These are phyloP conservation scores for Aspergillus heteromorphus DNA, from an alignment of 495 filamentous ascomycete genomes.

Conservation along the genomic window DNA sequence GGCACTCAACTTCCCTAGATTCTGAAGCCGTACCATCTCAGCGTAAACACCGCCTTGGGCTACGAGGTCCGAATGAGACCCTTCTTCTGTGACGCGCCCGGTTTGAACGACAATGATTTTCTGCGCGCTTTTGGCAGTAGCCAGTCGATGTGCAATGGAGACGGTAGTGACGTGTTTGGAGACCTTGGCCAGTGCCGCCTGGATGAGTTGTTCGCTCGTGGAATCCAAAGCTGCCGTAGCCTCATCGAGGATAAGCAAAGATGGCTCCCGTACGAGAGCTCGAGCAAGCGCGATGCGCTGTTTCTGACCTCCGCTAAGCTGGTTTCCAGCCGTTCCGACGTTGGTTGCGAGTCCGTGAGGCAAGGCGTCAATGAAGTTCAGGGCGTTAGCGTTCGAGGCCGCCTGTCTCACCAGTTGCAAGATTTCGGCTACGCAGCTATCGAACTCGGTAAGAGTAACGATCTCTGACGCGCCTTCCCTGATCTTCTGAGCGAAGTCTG, in stretches of 20 bases:
- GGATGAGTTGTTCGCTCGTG: constrained; percentile 44
- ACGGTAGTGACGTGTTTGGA: constrained; percentile 34
- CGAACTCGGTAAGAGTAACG: constrained; percentile 12
- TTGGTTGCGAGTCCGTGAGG: constrained; percentile 44
- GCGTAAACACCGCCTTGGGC: constrained; percentile 35
- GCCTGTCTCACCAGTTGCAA: constrained; percentile 34
- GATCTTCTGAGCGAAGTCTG: constrained; percentile 23
- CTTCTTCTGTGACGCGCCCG: constrained; percentile 48
- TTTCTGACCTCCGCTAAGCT: constrained; percentile 56
- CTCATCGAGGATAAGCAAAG: constrained; percentile 74
- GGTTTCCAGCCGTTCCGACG: constrained; percentile 48
- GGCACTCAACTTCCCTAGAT: constrained; percentile 19
- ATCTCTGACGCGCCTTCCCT: constrained; percentile 22
- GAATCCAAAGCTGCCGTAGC: constrained; percentile 59
- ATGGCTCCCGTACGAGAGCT: constrained; percentile 66
- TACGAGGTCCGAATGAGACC: constrained; percentile 36
- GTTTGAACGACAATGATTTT: constrained; percentile 53
- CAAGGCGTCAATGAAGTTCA: constrained; percentile 41
- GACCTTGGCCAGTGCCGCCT: constrained; percentile 37
- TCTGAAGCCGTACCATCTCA: constrained; percentile 33
- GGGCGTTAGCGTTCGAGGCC: constrained; percentile 31
- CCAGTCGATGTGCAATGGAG: constrained; percentile 37
- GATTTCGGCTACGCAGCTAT: constrained; percentile 27
- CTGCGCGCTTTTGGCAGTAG: constrained; percentile 50
- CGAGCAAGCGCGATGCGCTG: constrained; percentile 62